phyloP scores from a whole-genome alignment of 1,284 basidiomycete species.

The Rhizopogon parksii region DNA sequence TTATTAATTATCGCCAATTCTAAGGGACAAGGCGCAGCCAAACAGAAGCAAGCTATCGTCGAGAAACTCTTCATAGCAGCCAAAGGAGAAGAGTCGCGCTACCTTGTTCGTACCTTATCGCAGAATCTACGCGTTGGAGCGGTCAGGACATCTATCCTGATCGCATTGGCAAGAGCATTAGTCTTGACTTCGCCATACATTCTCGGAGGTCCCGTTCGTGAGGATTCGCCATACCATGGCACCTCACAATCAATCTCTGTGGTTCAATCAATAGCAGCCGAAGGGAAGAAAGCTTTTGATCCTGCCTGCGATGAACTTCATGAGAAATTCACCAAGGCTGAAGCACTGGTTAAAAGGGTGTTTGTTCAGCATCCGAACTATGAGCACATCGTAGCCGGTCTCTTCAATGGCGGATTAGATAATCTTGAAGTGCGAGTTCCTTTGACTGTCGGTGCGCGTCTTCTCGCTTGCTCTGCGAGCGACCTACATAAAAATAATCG shows the following conservation, averaged over 20 bases:
- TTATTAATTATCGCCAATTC: constrained; percentile 59
- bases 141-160: constrained; percentile 77
- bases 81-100: constrained; percentile 82
- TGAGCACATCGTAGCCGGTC: constrained; percentile 65
- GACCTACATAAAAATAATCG: constrained; percentile 5
- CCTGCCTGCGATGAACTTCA: constrained; percentile 40
- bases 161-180: constrained; percentile 77
- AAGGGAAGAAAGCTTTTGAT: constrained; percentile 41
- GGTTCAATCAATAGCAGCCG: constrained; percentile 30
- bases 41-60: constrained; percentile 73
- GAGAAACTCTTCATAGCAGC: constrained; percentile 80
- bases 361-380: constrained; percentile 90
- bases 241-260: constrained; percentile 33
- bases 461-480: constrained; percentile 25
- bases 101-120: constrained; percentile 74
- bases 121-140: constrained; percentile 85
- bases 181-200: constrained; percentile 49
- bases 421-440: constrained; percentile 60
- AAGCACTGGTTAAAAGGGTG: constrained; percentile 63
- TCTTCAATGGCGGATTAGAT: constrained; percentile 58
- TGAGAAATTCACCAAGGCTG: constrained; percentile 46
- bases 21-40: constrained; percentile 71
- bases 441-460: constrained; percentile 62
- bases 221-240: constrained; percentile 32
- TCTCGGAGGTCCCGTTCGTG: constrained; percentile 15